Evolutionary conservation across 1,139 yeast genomes (phyloP).

Genomic region (Blastobotrys illinoisensis): DNA sequence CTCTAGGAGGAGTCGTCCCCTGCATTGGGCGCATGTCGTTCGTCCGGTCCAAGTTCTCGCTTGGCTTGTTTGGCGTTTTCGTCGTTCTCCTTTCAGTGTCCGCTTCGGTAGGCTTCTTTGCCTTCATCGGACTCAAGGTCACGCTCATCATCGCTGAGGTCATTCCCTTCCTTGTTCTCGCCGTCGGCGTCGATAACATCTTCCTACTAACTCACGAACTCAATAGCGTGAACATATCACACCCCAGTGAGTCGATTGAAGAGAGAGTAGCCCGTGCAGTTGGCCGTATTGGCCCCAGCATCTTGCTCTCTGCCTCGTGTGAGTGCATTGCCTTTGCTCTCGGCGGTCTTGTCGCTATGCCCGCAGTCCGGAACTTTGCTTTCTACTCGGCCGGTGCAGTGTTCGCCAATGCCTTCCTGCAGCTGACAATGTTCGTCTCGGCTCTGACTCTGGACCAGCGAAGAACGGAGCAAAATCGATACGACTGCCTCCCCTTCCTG

Average conservation of each 20-base stretch:
- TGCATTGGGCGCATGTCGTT: constrained; percentile 33
- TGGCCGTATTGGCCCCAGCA: constrained; percentile 80
- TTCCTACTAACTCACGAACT: constrained; percentile 80
- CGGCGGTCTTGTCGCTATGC: constrained; percentile 84
- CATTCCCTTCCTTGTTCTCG: constrained; percentile 88
- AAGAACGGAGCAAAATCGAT: constrained; percentile 51
- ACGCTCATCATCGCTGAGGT: constrained; percentile 94
- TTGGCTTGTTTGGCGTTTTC: constrained; percentile 76
- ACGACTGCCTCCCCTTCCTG: constrained; percentile 47
- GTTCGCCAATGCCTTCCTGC: constrained; percentile 66
- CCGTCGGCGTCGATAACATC: constrained; percentile 92
- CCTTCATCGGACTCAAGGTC: constrained; percentile 69
- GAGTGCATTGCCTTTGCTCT: constrained; percentile 73
- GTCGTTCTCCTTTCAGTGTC: constrained; percentile 76
- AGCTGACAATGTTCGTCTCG: constrained; percentile 75
- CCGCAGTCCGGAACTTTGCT: constrained; percentile 93
- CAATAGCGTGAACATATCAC: constrained; percentile 45
- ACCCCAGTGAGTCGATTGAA: constrained; percentile 43
- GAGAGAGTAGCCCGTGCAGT: constrained; percentile 59
- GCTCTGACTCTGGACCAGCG: constrained; percentile 63
- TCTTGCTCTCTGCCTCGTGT: constrained; percentile 66
- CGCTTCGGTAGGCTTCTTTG: constrained; percentile 71
- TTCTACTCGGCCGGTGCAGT: constrained; percentile 86
- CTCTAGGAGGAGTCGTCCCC: constrained; percentile 58
- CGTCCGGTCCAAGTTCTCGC: constrained; percentile 59